Percentiles rank a stretch among this genome's conserved stretches.
Evolutionary conservation across 1,139 yeast genomes (phyloP).

Genomic region (Taphrina deformans): DNA sequence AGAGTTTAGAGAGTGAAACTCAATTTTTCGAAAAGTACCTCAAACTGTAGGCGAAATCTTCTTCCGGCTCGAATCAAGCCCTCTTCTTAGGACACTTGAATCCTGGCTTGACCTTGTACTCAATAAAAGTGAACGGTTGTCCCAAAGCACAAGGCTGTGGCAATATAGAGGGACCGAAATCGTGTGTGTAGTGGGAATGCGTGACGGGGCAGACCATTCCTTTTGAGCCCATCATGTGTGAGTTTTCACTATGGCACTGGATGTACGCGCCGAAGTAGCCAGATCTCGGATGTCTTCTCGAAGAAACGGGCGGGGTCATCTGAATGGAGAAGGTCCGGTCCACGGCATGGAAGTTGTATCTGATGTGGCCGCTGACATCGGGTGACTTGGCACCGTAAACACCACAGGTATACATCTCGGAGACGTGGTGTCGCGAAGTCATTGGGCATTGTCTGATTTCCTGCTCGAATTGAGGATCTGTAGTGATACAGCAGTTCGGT

Average conservation of each 20-base stretch:
- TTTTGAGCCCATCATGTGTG: not conserved
- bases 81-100: too few species aligned
- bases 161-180: not conserved
- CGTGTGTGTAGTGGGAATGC: not conserved
- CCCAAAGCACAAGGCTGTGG: not conserved
- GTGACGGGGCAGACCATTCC: not conserved
- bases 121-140: not conserved
- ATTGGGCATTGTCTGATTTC: not conserved
- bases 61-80: too few species aligned
- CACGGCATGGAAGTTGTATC: not conserved
- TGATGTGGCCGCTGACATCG: not conserved
- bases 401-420: not conserved
- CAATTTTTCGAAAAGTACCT: constrained; percentile 15
- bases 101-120: not conserved
- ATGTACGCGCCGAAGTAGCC: not conserved
- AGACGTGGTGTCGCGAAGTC: not conserved
- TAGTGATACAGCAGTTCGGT: not conserved
- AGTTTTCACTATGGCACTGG: not conserved
- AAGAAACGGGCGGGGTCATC: not conserved
- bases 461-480: not conserved
- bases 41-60: constrained; percentile 1
- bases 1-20: constrained; percentile 12
- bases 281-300: not conserved
- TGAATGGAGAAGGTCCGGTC: not conserved
- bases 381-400: not conserved